Conservation (phyloP, 2,329 filamentous ascomycete genomes). For the Mycosphaerella sp. region DNA sequence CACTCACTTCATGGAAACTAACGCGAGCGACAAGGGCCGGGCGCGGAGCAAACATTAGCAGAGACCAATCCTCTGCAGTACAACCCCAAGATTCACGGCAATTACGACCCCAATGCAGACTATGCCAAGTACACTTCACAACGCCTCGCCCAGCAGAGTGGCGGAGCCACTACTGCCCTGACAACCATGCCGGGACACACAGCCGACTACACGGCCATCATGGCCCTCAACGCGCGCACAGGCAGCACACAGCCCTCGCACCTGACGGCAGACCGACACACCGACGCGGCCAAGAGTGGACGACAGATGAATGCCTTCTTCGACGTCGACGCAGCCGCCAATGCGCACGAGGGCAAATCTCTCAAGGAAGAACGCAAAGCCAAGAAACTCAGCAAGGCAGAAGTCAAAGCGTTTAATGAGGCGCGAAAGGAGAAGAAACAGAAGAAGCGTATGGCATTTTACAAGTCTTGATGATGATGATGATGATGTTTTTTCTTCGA, state of each 20-base stretch:
- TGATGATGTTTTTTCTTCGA: too few species aligned
- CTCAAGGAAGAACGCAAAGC: conserved; percentile 83
- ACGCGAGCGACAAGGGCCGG: background rate
- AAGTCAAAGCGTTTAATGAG: conserved; percentile 86
- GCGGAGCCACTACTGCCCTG: conserved; percentile 24
- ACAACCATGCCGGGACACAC: conserved; percentile 31
- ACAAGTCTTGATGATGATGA: conserved; percentile 62
- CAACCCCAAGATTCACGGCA: conserved; percentile 91
- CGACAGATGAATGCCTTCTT: conserved; percentile 93
- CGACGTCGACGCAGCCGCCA: conserved; percentile 86
- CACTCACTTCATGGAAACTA: background rate
- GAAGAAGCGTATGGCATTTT: conserved; percentile 87
- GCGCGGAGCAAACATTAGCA: background rate
- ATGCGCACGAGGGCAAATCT: conserved; percentile 81
- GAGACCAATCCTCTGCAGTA: conserved; percentile 53
- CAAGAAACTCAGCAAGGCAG: conserved; percentile 76
- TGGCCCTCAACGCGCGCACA: conserved; percentile 85
- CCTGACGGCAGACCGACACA: conserved; percentile 66
- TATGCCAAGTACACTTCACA: conserved; percentile 56
- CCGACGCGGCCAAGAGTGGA: conserved; percentile 77
- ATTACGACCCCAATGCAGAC: conserved; percentile 93
- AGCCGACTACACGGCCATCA: conserved; percentile 56
- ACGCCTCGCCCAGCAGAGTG: conserved; percentile 32
- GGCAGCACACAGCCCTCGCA: conserved; percentile 69
- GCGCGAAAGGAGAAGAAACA: conserved; percentile 86